These are phyloP conservation scores for Micractinium conductrix DNA, from an alignment of 139 green algal species.

Conservation along the genomic window DNA sequence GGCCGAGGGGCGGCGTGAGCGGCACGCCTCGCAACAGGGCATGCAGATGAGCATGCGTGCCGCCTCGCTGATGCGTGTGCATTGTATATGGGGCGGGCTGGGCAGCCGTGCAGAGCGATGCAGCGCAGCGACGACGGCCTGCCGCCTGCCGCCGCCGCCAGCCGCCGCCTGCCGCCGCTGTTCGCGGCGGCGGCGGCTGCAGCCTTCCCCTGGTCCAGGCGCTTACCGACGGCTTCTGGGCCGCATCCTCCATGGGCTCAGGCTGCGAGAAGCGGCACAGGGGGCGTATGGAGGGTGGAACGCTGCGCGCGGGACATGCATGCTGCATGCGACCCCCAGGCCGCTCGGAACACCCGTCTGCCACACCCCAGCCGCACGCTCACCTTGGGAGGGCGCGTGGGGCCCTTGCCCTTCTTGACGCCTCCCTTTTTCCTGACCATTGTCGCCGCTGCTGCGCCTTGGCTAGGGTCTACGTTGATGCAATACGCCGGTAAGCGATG, in stretches of 20 bases:
- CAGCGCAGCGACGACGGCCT: background rate
- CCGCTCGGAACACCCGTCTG: background rate
- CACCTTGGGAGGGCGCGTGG: conserved; percentile 23
- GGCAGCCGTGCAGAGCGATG: no score
- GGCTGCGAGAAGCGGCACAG: no score
- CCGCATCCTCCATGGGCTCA: background rate
- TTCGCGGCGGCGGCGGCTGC: background rate
- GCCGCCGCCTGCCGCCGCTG: background rate
- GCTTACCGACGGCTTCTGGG: conserved; percentile 31
- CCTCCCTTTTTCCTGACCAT: conserved; percentile 30
- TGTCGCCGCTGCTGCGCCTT: no score
- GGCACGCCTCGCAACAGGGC: no score
- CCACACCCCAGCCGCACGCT: background rate
- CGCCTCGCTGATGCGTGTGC: no score
- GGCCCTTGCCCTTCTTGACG: conserved; percentile 27
- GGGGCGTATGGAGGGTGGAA: no score
- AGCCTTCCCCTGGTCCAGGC: background rate
- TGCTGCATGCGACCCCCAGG: background rate
- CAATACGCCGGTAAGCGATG: no score
- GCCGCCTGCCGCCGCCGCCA: background rate
- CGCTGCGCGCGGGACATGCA: background rate
- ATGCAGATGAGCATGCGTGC: no score
- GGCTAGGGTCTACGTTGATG: no score
- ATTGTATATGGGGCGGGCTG: no score
- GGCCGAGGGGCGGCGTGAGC: no score